phyloP scores from a whole-genome alignment of 306 rosid species.

The Malus sylvestris region DNA sequence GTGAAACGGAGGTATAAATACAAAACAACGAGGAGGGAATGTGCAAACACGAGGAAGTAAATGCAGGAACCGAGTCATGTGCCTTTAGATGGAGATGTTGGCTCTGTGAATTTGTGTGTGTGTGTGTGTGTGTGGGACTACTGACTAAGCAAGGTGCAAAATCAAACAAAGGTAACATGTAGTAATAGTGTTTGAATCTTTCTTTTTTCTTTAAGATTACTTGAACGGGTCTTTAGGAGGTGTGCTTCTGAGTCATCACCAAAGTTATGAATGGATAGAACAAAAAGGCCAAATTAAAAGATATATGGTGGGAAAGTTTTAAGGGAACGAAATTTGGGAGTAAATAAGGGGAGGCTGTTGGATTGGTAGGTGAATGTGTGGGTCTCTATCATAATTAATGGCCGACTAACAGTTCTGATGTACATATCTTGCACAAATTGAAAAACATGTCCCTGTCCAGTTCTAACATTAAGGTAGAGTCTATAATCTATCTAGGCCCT shows the following conservation, averaged over 20 bases:
- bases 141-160: not conserved
- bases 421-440: conserved; percentile 12
- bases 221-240: conserved; percentile 40
- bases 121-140: not conserved
- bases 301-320: not conserved
- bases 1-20: conserved; percentile 9
- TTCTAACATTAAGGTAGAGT: not conserved
- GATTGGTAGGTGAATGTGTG: conserved; percentile 52
- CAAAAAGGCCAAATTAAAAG: not conserved
- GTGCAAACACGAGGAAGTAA: conserved; percentile 36
- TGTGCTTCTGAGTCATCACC: conserved; percentile 22
- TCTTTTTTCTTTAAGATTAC: not conserved
- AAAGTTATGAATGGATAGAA: not conserved
- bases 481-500: not conserved
- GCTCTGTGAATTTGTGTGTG: not conserved
- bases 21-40: conserved; percentile 19
- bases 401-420: conserved; percentile 20
- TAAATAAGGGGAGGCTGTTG: conserved; percentile 23
- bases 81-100: conserved; percentile 35
- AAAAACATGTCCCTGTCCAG: not conserved
- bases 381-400: conserved; percentile 44
- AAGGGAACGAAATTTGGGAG: not conserved
- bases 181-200: conserved; percentile 10
- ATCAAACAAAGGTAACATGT: conserved; percentile 39
- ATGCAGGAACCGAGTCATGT: conserved; percentile 40